phyloP scores from a whole-genome alignment of 2,329 filamentous ascomycete species.

The Exophiala sp. region DNA sequence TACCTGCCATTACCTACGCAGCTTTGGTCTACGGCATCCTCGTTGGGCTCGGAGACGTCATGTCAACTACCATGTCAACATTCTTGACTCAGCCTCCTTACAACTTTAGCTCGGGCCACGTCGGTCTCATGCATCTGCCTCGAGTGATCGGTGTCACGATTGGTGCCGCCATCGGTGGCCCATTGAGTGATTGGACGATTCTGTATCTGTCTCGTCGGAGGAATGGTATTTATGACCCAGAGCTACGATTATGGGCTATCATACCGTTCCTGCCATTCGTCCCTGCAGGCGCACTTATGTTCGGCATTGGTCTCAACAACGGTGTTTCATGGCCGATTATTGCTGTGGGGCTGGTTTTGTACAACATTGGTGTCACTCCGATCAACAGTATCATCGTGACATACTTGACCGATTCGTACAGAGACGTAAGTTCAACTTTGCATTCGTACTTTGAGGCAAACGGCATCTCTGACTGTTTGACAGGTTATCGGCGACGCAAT shows the following conservation, averaged over 20 bases:
- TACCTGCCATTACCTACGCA: slow-evolving; percentile 37
- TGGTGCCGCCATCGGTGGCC: slow-evolving; percentile 39
- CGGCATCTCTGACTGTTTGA: background rate
- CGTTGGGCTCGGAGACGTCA: slow-evolving; percentile 30
- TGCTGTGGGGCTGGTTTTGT: slow-evolving; percentile 26
- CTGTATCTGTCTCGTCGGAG: slow-evolving; percentile 42
- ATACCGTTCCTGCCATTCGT: slow-evolving; percentile 25
- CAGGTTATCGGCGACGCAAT: slow-evolving; percentile 5
- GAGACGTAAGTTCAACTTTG: slow-evolving; percentile 24
- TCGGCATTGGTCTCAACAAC: slow-evolving; percentile 35
- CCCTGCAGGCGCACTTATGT: slow-evolving; percentile 38
- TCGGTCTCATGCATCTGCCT: slow-evolving; percentile 32
- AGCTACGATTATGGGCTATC: slow-evolving; percentile 45
- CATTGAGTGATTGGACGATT: slow-evolving; percentile 38
- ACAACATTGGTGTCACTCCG: slow-evolving; percentile 7
- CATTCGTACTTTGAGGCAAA: no score
- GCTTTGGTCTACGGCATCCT: slow-evolving; percentile 37
- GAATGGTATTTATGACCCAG: slow-evolving; percentile 47
- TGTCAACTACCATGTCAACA: slow-evolving; percentile 13
- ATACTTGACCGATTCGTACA: slow-evolving; percentile 32
- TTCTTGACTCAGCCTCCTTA: slow-evolving; percentile 36
- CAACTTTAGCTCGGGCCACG: slow-evolving; percentile 30
- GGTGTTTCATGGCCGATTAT: slow-evolving; percentile 31
- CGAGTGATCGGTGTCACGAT: slow-evolving; percentile 41
- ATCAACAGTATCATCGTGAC: slow-evolving; percentile 27